Evolutionary conservation across 2,329 filamentous ascomycete genomes (phyloP), one percentile per base, ranked within the genome.

Genomic region (Fusarium nematophilum): DNA sequence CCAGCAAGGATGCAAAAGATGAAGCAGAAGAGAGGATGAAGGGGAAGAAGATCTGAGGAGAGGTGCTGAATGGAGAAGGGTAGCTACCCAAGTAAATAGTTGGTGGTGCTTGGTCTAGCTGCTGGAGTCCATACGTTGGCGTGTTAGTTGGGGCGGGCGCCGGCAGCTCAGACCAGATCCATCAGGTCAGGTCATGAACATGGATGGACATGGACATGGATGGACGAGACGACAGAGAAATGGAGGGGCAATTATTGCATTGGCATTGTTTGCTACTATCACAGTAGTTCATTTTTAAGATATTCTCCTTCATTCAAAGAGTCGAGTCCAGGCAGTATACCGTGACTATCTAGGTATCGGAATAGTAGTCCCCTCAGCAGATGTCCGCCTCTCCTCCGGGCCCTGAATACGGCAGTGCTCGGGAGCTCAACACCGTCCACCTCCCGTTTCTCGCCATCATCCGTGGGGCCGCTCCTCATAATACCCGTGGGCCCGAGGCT

Each of bases 171-270:
- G 62, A 44, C 61, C 57, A 60, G 53, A 40, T 29, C 36, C 29
- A 44, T 39, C 45, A 57, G 39, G 53, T 62, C 59, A 63, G 59
- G 61, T 64, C 61, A 64, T 64, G 57, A 64, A 53, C 42, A 64
- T 64, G n/a, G n/a, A 64, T 64, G 40, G 26, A 64, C 26, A 25
- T 50, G 26, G 36, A 55, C 52, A 44, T 57, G 51, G 55, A 52
- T 50, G 31, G 51, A 53, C 59, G 36, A 43, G 31, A 36, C 36
- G 37, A 52, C 21, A 15, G 38, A 42, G n/a, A 11, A 8, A 27
- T 34, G 9, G 9, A 23, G 36, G 11, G 31, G 2, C 21, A 21
- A 6, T 21, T 21, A 21, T 6, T 21, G 4, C 21, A 21, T 21
- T 21, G 21, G 21, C 21, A 21, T 21, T 21, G 21, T 4, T 21